Conservation (phyloP, 257 asterid genomes). For the Thymus quinquecostatus region DNA sequence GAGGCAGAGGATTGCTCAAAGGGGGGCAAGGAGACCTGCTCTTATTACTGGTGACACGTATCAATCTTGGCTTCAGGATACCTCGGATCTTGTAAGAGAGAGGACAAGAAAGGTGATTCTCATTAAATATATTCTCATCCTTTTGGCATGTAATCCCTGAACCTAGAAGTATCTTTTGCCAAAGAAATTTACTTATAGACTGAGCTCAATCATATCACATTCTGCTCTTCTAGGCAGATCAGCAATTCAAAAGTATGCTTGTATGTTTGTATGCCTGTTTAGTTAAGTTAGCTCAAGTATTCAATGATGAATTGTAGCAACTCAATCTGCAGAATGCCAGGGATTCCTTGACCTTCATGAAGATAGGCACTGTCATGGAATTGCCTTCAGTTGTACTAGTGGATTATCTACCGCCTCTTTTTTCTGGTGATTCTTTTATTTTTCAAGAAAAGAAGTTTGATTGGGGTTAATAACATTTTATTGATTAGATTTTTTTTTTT, state of each 20-base stretch:
- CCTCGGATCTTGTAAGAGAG: slow-evolving; percentile 63
- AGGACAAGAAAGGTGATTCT: slow-evolving; percentile 56
- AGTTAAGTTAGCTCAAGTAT: slow-evolving; percentile 19
- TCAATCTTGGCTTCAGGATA: slow-evolving; percentile 79
- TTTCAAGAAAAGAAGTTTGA: too few species aligned
- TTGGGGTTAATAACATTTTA: too few species aligned
- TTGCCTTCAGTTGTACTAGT: slow-evolving; percentile 71
- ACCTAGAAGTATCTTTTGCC: slow-evolving; percentile 10
- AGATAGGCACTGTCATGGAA: slow-evolving; percentile 61
- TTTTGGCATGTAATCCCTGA: slow-evolving; percentile 27
- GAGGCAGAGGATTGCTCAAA: slow-evolving; percentile 46
- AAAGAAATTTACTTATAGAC: slow-evolving; percentile 2
- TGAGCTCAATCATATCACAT: slow-evolving; percentile 16
- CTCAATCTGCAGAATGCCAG: slow-evolving; percentile 47
- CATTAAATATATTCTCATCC: neutral
- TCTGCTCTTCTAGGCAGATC: neutral
- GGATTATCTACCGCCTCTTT: slow-evolving; percentile 69
- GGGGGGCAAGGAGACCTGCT: slow-evolving; percentile 50
- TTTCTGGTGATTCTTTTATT: slow-evolving; percentile 10
- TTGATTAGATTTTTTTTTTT: too few species aligned
- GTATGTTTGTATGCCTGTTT: slow-evolving; percentile 5
- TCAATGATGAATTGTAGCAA: slow-evolving; percentile 28
- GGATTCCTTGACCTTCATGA: slow-evolving; percentile 51
- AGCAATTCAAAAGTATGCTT: slow-evolving; percentile 15
- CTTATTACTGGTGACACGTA: slow-evolving; percentile 69